Conservation (phyloP, 331 rosid species). For the Dryas integrifolia region DNA sequence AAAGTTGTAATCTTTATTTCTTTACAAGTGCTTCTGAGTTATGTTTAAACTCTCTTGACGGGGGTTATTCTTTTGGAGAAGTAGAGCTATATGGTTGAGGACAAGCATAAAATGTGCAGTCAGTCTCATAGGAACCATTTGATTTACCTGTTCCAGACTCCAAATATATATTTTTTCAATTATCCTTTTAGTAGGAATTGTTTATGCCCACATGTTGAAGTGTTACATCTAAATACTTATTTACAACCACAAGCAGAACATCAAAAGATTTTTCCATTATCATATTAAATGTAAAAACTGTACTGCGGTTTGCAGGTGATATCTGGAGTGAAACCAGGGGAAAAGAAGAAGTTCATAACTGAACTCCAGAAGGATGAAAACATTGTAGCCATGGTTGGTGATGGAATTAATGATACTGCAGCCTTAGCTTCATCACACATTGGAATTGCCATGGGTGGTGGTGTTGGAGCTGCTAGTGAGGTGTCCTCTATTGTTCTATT, state of each 20-base stretch:
- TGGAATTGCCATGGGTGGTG: constrained; percentile 95
- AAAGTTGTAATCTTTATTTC: not conserved
- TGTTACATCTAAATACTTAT: not conserved
- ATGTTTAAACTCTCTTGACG: not conserved
- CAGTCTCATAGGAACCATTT: not conserved
- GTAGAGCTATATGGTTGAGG: not conserved
- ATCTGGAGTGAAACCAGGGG: constrained; percentile 80
- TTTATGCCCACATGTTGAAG: not conserved
- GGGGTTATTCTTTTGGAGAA: not conserved
- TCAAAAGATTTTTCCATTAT: constrained; percentile 5
- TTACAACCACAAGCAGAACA: not conserved
- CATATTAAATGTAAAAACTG: not conserved
- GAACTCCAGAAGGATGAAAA: constrained; percentile 61
- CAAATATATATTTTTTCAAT: not conserved
- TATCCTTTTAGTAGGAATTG: not conserved
- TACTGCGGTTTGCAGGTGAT: constrained; percentile 54
- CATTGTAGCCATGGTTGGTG: constrained; percentile 95
- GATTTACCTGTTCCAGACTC: not conserved
- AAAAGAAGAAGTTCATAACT: constrained; percentile 68
- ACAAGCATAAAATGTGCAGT: not conserved
- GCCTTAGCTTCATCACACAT: constrained; percentile 85
- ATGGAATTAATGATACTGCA: constrained; percentile 97
- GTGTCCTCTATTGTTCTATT: constrained; percentile 88
- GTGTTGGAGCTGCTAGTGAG: constrained; percentile 99
- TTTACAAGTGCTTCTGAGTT: not conserved